Evolutionary conservation across 116 monocot genomes (phyloP), one percentile per base, ranked within the genome.

Genomic region (Papilionanthe hybrid): DNA sequence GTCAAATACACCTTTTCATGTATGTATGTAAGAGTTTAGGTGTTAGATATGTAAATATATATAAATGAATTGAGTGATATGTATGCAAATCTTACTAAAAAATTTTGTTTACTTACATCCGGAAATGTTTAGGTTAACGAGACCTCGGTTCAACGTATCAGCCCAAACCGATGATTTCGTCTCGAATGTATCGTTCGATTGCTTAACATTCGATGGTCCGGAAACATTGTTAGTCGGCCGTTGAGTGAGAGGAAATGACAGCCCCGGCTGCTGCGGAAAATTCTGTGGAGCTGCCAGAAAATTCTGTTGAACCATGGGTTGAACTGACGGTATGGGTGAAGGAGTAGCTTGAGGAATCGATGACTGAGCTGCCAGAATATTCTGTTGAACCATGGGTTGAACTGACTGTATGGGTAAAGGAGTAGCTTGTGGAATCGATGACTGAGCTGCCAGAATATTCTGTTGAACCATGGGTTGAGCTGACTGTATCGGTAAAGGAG

Each of bases 51-150:
- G 37, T 37, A 3, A 37, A 37, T 37, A 37, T 37, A 37, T 37
- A 37, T 37, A 37, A 37, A 37, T 37, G 37, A 37, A 37, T 37
- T 37, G 37, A 37, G 37, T 37, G 37, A 37, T 3, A 37, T 37
- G 37, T 37, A 37, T 37, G 37, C 4, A 37, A 37, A 37, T 37
- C 10, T 22, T 0, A 63, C 19, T 22, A 47, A 67, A 12, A 42
- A 82, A 19, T 44, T 47, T 30, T 45, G 7, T 20, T 42, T 37
- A 88, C 91, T 93, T 88, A 93, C 96, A 78, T 76, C 96, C 96
- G 77, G 96, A 96, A 58, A 96, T 96, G 75, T 96, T 89, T 30
- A 96, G 96, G 90, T 96, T 83, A 8, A 96, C 93, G n/a, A 96
- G 84, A 23, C 96, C 96, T 28, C 93, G 86, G 76, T 80, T 96